Percentiles rank a stretch among this genome's conserved stretches.
Conservation (phyloP, 192 early-diverging fungal genomes). For the Rhizophagus clarus region DNA sequence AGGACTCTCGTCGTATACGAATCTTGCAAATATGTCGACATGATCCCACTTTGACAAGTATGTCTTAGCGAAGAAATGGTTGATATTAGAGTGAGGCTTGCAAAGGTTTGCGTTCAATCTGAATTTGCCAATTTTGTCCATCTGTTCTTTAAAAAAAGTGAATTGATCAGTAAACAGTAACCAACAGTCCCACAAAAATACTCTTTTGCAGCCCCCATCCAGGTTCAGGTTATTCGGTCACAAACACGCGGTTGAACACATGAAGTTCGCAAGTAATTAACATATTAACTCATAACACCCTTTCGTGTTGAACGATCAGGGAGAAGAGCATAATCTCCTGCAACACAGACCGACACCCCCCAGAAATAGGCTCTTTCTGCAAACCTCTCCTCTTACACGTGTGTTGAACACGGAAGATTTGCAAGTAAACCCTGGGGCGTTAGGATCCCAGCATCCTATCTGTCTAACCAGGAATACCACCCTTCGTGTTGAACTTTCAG, state of each 20-base stretch:
- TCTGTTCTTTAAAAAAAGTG: neutral
- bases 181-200: neutral
- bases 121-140: neutral
- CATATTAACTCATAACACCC: too few relatives aligned
- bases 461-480: neutral
- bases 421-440: constrained; percentile 22
- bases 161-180: neutral
- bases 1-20: too few relatives aligned
- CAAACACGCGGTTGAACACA: constrained; percentile 21
- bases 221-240: constrained; percentile 1
- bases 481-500: constrained; percentile 14
- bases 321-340: neutral
- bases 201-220: neutral
- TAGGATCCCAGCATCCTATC: constrained; percentile 6
- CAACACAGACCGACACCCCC: neutral
- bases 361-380: constrained; percentile 6
- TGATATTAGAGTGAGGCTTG: constrained; percentile 18
- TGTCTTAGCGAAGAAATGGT: constrained; percentile 13
- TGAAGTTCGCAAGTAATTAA: constrained; percentile 19
- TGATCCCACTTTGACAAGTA: neutral
- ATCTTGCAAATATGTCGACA: constrained; percentile 7
- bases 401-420: constrained; percentile 28
- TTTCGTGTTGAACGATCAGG: too few relatives aligned
- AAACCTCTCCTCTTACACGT: constrained; percentile 13
- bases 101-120: neutral